phyloP scores from a whole-genome alignment of 352 stramenopile species.

The Phytopythium montanum region DNA sequence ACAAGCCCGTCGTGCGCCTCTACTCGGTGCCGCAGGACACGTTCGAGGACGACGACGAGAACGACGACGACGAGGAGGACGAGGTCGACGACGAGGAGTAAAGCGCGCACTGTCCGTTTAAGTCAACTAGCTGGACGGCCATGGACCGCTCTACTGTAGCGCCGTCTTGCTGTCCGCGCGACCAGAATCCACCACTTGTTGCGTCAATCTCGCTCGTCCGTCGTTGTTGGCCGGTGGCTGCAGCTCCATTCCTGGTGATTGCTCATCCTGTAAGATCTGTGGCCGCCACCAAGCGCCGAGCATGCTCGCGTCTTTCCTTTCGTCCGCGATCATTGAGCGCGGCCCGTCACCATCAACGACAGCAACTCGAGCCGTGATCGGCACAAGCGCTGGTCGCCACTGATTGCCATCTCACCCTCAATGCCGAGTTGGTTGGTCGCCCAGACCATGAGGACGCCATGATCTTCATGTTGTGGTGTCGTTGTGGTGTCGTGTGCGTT shows the following conservation, averaged over 20 bases:
- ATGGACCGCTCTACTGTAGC: background rate
- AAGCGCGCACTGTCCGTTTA: background rate
- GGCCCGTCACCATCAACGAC: background rate
- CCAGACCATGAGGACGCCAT: background rate
- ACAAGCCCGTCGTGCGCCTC: conserved; percentile 96
- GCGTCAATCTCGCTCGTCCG: background rate
- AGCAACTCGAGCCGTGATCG: too few relatives aligned
- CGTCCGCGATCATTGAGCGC: too few relatives aligned
- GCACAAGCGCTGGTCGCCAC: background rate
- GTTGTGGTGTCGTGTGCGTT: too few relatives aligned
- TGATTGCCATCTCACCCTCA: background rate
- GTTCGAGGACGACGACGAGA: conserved; percentile 93
- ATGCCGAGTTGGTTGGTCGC: background rate
- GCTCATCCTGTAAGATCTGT: background rate
- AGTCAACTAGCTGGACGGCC: background rate
- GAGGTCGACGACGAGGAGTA: conserved; percentile 16
- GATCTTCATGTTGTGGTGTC: too few relatives aligned
- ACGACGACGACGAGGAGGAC: conserved; percentile 61
- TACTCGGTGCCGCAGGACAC: conserved; percentile 95
- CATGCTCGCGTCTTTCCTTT: too few relatives aligned
- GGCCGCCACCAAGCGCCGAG: too few relatives aligned
- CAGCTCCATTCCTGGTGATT: too few relatives aligned
- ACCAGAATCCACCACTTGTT: background rate
- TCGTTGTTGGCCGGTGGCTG: background rate
- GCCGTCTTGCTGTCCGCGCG: background rate